Conservation (phyloP, 1,139 yeast genomes). For the Pneumocystis oryctolagi region DNA sequence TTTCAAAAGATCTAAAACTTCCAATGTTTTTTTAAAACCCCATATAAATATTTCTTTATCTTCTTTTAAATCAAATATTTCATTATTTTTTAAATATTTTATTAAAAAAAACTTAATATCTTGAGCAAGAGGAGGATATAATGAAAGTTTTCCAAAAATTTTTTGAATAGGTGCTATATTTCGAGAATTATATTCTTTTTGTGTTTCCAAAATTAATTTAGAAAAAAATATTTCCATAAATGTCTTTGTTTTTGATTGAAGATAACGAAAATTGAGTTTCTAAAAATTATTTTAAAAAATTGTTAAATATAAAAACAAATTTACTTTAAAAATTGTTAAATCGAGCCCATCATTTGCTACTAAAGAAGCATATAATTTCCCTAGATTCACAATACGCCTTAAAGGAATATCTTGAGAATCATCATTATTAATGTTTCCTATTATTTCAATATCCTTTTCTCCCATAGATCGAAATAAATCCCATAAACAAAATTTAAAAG, state of each 20-base stretch:
- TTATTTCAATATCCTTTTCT: conserved; percentile 17
- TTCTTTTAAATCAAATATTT: conserved; percentile 23
- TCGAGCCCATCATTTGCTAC: conserved; percentile 12
- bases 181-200: conserved; percentile 27
- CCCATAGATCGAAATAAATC: conserved; percentile 68
- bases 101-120: conserved; percentile 61
- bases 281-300: conserved; percentile 38
- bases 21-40: conserved; percentile 36
- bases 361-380: conserved; percentile 39
- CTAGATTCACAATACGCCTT: conserved; percentile 56
- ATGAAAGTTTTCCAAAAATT: conserved; percentile 44
- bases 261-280: conserved; percentile 36
- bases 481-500: conserved; percentile 85
- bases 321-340: conserved; percentile 54
- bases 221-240: conserved; percentile 63
- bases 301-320: conserved; percentile 55
- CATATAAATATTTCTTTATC: conserved; percentile 52
- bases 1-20: conserved; percentile 17
- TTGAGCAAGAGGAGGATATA: conserved; percentile 45
- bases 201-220: conserved; percentile 40
- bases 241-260: conserved; percentile 44
- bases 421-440: conserved; percentile 33
- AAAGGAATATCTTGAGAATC: conserved; percentile 19
- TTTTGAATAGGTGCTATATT: conserved; percentile 43
- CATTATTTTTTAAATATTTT: conserved; percentile 31